These are phyloP conservation scores for Colletotrichum viniferum DNA, from an alignment of 2,329 filamentous ascomycete species.

Conservation along the genomic window DNA sequence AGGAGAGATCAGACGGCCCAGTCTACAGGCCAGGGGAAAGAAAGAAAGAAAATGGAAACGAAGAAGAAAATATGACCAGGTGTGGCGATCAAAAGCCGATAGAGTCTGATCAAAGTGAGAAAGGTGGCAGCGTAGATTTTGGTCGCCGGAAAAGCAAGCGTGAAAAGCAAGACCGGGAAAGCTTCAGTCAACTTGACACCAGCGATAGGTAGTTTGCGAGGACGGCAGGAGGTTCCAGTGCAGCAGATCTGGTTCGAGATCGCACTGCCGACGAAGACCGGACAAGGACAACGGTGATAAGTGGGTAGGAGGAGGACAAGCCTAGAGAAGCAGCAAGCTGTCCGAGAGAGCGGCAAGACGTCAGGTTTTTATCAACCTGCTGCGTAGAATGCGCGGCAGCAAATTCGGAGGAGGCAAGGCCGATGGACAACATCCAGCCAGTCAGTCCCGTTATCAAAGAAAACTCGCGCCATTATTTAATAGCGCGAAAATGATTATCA, in stretches of 20 bases:
- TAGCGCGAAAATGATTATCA: slow-evolving; percentile 20
- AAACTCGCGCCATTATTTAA: slow-evolving; percentile 21
- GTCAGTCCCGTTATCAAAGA: slow-evolving; percentile 14
- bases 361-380: slow-evolving; percentile 12
- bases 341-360: neutral
- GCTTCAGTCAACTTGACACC: neutral
- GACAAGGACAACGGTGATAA: neutral
- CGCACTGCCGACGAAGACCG: neutral
- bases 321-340: neutral
- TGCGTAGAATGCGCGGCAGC: neutral
- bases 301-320: neutral
- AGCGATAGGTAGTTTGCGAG: neutral
- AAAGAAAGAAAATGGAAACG: neutral
- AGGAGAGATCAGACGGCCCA: neutral
- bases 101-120: neutral
- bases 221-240: neutral
- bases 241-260: neutral
- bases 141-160: neutral
- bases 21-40: neutral
- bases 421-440: neutral
- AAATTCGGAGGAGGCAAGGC: neutral
- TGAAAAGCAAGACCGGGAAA: neutral
- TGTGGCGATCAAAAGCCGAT: neutral
- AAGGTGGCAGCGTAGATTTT: neutral
- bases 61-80: neutral